Percentiles rank a stretch among this genome's conserved stretches.
Conservation (phyloP, 331 rosid genomes). For the Dryas integrifolia region DNA sequence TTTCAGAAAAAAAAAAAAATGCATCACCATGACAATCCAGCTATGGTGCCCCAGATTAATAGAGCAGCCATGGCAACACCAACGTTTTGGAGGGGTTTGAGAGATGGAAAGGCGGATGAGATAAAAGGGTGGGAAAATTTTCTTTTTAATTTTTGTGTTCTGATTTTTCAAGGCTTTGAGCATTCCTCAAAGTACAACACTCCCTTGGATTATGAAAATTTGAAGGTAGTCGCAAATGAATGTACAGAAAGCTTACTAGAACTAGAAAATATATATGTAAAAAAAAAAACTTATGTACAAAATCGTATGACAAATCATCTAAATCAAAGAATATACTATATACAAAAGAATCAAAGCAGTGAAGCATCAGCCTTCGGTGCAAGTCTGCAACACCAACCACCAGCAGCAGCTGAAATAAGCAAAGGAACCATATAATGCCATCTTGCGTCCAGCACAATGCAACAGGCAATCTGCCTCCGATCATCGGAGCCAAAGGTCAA, state of each 20-base stretch:
- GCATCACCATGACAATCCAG: no score
- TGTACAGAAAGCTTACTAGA: neutral
- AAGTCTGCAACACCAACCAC: neutral
- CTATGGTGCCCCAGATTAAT: no score
- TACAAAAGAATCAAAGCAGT: conserved; percentile 10
- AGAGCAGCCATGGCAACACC: no score
- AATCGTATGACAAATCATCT: neutral
- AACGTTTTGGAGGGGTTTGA: no score
- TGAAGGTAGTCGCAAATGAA: neutral
- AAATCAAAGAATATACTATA: conserved; percentile 12
- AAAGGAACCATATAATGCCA: conserved; percentile 4
- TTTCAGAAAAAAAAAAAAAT: no score
- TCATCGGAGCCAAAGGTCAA: neutral
- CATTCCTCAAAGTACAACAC: neutral
- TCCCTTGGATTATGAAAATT: neutral
- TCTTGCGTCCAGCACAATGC: neutral
- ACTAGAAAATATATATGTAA: neutral
- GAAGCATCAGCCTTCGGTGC: neutral
- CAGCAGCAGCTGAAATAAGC: conserved; percentile 4
- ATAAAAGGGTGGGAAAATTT: no score
- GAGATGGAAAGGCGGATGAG: no score
- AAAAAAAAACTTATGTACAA: conserved; percentile 1
- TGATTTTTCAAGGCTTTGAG: neutral
- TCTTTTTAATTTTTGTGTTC: no score
- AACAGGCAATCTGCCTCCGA: neutral